Evolutionary conservation across 202 grass and related monocot species (phyloP).

Genomic region (Cymbopogon flexuosus): DNA sequence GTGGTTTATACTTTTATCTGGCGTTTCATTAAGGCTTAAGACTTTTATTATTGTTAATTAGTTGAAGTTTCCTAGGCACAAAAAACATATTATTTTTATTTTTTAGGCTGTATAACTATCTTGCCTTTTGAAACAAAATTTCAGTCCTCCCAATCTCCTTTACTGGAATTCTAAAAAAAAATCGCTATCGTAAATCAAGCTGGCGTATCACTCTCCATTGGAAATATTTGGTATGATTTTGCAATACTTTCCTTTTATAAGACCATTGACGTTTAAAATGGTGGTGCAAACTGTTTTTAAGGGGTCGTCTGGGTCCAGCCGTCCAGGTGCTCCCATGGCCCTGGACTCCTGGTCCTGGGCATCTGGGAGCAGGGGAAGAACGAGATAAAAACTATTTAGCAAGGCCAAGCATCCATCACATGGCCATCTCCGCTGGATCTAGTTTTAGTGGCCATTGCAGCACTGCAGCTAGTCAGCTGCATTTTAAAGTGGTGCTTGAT

Average conservation of each 20-base stretch:
- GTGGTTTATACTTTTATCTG: not conserved
- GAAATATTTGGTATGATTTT: conserved; percentile 10
- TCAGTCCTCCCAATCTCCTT: conserved; percentile 3
- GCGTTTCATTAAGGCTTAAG: conserved; percentile 27
- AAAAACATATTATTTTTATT: conserved; percentile 1
- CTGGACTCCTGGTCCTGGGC: not conserved
- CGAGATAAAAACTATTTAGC: not conserved
- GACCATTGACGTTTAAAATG: not conserved
- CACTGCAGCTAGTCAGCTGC: not conserved
- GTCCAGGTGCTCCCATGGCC: not conserved
- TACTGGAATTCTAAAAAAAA: not conserved
- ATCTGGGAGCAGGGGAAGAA: not conserved
- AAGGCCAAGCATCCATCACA: not conserved
- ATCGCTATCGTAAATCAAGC: not conserved
- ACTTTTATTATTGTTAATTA: conserved; percentile 6
- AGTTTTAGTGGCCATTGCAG: not conserved
- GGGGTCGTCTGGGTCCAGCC: not conserved
- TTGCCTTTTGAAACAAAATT: conserved; percentile 17
- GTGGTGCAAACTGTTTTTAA: not conserved
- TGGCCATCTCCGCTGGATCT: not conserved
- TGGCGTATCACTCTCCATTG: not conserved
- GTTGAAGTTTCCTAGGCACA: not conserved
- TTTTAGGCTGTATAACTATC: not conserved
- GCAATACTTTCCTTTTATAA: not conserved
- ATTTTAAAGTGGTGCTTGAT: not conserved